Percentiles rank a stretch among this genome's conserved stretches.
phyloP scores from a whole-genome alignment of 129 eudicot species.

The Ambrosia trifida region DNA sequence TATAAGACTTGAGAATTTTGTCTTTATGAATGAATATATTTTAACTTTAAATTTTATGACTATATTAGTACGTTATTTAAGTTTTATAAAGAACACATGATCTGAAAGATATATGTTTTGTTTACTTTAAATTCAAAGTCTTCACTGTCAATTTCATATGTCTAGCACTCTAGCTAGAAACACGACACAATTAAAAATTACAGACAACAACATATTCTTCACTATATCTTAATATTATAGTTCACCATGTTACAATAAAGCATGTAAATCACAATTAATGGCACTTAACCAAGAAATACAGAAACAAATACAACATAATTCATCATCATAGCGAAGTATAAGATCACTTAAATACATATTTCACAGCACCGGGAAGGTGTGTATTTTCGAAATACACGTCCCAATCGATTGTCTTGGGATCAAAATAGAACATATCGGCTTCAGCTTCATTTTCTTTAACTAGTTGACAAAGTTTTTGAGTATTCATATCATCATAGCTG shows the following conservation, averaged over 20 bases:
- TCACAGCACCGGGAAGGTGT: slow-evolving; percentile 81
- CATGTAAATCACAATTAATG: slow-evolving; percentile 2
- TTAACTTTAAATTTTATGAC: too few relatives aligned
- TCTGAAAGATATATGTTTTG: too few relatives aligned
- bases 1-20: too few relatives aligned
- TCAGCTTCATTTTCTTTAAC: slow-evolving; percentile 51
- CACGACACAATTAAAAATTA: not conserved
- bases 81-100: too few relatives aligned
- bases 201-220: not conserved
- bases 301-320: not conserved
- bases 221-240: slow-evolving; percentile 11
- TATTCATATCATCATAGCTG: slow-evolving; percentile 86
- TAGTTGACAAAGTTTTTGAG: slow-evolving; percentile 57
- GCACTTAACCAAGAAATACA: slow-evolving; percentile 21
- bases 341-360: slow-evolving; percentile 64
- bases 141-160: too few relatives aligned
- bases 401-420: slow-evolving; percentile 73
- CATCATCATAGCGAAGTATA: slow-evolving; percentile 2
- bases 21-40: too few relatives aligned
- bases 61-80: too few relatives aligned
- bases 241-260: slow-evolving; percentile 18
- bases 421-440: slow-evolving; percentile 60
- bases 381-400: slow-evolving; percentile 56
- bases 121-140: too few relatives aligned
- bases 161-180: too few relatives aligned